Evolutionary conservation across 805 yeast species (phyloP).

Genomic region (Kuraishia cidri): DNA sequence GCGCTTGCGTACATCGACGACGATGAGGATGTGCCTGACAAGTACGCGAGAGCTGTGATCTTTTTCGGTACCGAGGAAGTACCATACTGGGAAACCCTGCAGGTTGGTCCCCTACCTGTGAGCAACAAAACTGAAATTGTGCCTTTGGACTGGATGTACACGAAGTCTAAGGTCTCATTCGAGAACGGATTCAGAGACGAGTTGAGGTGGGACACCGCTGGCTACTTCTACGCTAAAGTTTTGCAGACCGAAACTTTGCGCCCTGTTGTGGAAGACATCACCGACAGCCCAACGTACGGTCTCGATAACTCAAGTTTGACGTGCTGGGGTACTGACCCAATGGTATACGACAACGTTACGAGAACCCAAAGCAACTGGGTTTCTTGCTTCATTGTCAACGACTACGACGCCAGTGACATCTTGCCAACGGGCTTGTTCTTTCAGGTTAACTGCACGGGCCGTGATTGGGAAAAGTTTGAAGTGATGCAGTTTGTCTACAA

Average conservation of each 20-base stretch:
- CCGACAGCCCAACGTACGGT: neutral
- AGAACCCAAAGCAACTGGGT: neutral
- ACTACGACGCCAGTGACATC: constrained; percentile 12
- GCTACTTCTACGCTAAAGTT: neutral
- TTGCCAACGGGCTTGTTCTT: constrained; percentile 13
- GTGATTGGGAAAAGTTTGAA: constrained; percentile 6
- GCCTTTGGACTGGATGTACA: constrained; percentile 1
- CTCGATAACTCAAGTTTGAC: neutral
- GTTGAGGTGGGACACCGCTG: neutral
- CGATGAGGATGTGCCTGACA: constrained; percentile 10
- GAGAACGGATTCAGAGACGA: constrained; percentile 4
- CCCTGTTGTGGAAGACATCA: constrained; percentile 2
- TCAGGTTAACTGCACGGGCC: constrained; percentile 12
- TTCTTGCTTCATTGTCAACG: neutral
- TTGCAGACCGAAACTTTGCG: neutral
- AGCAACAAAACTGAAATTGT: neutral
- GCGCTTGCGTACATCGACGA: constrained; percentile 13
- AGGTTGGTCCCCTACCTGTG: constrained; percentile 4
- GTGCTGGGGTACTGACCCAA: constrained; percentile 4
- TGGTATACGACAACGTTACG: constrained; percentile 3
- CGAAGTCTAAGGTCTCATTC: constrained; percentile 2
- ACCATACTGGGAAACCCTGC: constrained; percentile 3
- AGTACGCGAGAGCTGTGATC: constrained; percentile 5
- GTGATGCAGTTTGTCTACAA: constrained; percentile 13
- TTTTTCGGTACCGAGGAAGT: constrained; percentile 3